Percentiles rank a stretch among this genome's conserved stretches.
phyloP scores from a whole-genome alignment of 129 eudicot genomes.

The Logfia minima region DNA sequence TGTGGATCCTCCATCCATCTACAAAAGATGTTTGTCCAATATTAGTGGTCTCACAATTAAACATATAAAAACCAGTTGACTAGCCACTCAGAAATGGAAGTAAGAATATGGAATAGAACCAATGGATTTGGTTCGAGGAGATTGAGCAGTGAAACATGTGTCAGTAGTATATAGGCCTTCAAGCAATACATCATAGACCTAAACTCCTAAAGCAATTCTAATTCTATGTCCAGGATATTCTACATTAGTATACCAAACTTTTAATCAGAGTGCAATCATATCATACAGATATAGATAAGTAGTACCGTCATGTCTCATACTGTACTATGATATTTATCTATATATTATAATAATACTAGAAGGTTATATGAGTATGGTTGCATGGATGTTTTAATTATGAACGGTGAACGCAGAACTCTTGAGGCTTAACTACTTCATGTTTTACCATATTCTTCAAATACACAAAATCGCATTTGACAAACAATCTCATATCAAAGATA shows the following conservation, averaged over 20 bases:
- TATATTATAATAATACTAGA: background rate
- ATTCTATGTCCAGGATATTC: background rate
- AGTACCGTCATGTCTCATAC: background rate
- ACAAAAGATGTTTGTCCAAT: slow-evolving; percentile 16
- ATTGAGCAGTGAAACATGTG: background rate
- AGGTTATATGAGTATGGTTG: background rate
- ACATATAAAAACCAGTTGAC: background rate
- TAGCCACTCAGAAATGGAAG: background rate
- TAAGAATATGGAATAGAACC: slow-evolving; percentile 8
- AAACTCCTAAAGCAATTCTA: too few species aligned
- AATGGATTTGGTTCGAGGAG: background rate
- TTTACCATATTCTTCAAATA: background rate
- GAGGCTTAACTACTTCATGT: background rate
- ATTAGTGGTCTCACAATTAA: slow-evolving; percentile 13
- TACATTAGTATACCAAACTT: background rate
- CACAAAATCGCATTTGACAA: background rate
- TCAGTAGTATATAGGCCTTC: too few species aligned
- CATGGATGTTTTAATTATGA: background rate
- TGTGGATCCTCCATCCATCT: slow-evolving; percentile 37
- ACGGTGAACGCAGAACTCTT: background rate
- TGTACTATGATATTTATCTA: background rate
- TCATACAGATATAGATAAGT: too few species aligned
- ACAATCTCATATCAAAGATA: slow-evolving; percentile 21
- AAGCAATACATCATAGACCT: too few species aligned
- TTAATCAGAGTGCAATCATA: too few species aligned